phyloP scores from a whole-genome alignment of 805 yeast genomes.

The Osmozyma mogii region DNA sequence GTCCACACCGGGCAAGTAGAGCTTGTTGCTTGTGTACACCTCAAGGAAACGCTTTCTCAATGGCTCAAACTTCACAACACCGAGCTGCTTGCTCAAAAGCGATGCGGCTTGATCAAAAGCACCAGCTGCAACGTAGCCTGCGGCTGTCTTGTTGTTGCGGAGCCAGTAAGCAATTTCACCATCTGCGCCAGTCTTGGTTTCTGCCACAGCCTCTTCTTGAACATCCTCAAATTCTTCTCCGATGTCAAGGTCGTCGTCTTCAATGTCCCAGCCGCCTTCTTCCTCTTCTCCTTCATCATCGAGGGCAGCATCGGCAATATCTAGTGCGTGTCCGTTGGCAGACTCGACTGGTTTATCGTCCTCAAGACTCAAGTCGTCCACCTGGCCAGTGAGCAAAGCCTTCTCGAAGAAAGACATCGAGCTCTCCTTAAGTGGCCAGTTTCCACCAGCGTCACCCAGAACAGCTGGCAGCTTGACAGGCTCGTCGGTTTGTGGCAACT shows the following conservation, averaged over 20 bases:
- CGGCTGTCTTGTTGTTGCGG: constrained; percentile 82
- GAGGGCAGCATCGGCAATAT: constrained; percentile 8
- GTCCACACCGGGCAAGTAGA: constrained; percentile 64
- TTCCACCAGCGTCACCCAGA: constrained; percentile 34
- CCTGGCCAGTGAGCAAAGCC: constrained; percentile 64
- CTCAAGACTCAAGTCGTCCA: constrained; percentile 55
- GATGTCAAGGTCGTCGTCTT: constrained; percentile 70
- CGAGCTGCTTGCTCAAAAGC: constrained; percentile 81
- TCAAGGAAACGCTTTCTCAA: constrained; percentile 75
- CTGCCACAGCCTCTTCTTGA: constrained; percentile 10
- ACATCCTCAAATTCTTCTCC: constrained; percentile 34
- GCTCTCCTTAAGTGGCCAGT: constrained; percentile 81
- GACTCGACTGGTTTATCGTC: constrained; percentile 16
- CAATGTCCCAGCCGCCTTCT: constrained; percentile 75
- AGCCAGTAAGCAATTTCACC: constrained; percentile 76
- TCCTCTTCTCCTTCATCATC: constrained; percentile 41
- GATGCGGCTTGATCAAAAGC: constrained; percentile 95
- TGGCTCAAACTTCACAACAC: constrained; percentile 82
- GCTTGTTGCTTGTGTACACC: constrained; percentile 73
- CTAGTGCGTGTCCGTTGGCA: constrained; percentile 8
- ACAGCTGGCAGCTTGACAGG: constrained; percentile 42
- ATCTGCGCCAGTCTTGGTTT: constrained; percentile 31
- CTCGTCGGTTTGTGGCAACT: constrained; percentile 47
- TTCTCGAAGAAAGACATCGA: constrained; percentile 76
- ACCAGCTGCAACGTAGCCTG: constrained; percentile 92